Evolutionary conservation across 352 stramenopile species (phyloP), one percentile per base, ranked within the genome.

Genomic region (Pythium brassicae): DNA sequence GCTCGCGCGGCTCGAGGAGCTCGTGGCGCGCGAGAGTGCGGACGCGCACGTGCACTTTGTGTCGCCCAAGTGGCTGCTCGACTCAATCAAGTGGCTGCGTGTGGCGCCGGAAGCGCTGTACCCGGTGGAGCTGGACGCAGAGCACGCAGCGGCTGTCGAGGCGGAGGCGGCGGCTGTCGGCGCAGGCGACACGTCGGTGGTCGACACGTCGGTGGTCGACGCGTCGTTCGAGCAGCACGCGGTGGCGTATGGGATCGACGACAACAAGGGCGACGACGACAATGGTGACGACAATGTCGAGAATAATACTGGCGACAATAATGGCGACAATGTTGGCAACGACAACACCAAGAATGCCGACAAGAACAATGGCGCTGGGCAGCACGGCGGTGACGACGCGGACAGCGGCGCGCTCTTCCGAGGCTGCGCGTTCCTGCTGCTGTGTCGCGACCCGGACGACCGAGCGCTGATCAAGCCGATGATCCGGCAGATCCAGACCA

Each of bases 71-170:
- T 92, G 82, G 82, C 25, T 92, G 11, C 60, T 89, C n/a, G 76
- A 92, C 46, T 79, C 58, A 20, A 32, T 87, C 50, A 77, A 77
- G 62, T 79, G 70, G 22, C 50, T 72, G 15, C 59, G 69, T 2
- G 53, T 87, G 9, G 69, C 87, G 20, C 77, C 73, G 1, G 82
- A 92, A 54, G 74, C 76, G 53, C 53, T 85, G 23, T 92, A 88
- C 44, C 78, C 82, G 17, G 66, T 87, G 3, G 76, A 85, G 49
- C 72, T 87, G 23, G 72, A 86, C 50, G 63, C 72, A 0, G 39
- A 69, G 0, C 50, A 68, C 25, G 32, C 50, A 27, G 32, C 43
- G 4, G 40, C 26, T 14, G 17, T 15, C 26, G 32, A 19, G 20
- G 32, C 32, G 32, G 9, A 7, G 32, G 32, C 32, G 32, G 9